phyloP scores from a whole-genome alignment of 768 basidiomycete genomes.

The Mrakia blollopis region DNA sequence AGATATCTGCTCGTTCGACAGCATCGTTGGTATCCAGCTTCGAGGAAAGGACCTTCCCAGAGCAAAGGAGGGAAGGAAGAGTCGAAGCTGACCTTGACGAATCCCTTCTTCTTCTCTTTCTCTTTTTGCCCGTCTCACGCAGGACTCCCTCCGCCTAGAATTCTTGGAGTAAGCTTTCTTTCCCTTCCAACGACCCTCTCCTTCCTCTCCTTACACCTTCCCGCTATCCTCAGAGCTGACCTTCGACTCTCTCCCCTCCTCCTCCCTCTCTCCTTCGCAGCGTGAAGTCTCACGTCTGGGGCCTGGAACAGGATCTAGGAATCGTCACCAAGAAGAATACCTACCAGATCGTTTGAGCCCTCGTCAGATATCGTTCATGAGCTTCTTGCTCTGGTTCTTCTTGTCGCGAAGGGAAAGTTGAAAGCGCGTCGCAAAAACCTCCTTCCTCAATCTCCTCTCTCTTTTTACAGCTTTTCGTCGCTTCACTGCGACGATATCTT shows the following conservation, averaged over 20 bases:
- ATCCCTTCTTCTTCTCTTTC: background rate
- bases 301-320: conserved; percentile 44
- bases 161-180: conserved; percentile 37
- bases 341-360: background rate
- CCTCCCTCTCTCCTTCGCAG: conserved; percentile 1
- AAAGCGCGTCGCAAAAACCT: no score
- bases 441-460: no score
- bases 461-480: no score
- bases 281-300: conserved; percentile 45
- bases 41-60: no score
- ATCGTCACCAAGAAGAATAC: conserved; percentile 18
- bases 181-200: background rate
- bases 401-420: no score
- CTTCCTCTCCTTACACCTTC: background rate
- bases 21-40: background rate
- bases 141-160: conserved; percentile 45
- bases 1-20: background rate
- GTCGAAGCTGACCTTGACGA: background rate
- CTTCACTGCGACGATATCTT: no score
- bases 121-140: background rate
- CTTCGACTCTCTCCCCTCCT: no score
- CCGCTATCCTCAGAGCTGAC: no score
- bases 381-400: background rate
- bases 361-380: background rate
- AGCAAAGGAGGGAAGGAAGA: background rate